Evolutionary conservation across 179 eudicot genomes (phyloP), one percentile per base, ranked within the genome.

Genomic region (Spinacia oleracea): DNA sequence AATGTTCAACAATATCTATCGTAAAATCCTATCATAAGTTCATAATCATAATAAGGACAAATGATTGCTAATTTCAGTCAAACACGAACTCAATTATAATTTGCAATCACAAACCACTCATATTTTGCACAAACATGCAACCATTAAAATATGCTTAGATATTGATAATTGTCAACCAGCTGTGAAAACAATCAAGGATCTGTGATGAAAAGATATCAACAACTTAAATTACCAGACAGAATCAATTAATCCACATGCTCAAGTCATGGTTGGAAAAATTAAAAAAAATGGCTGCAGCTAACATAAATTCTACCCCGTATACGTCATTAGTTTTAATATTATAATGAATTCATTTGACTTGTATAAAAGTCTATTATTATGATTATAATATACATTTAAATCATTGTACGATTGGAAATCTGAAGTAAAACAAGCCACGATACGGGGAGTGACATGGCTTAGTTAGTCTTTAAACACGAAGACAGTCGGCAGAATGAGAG

Each of bases 191-290:
- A 14, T 27, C 46, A 70, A 38, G 11, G 8, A 45, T 23, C 6
- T n/a, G 46, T 14, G 65, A 34, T 10, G 76, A 16, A 9, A 48
- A 23, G 70, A 35, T 50, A 48, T 46, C 55, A 67, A 25, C 38
- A 56, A 67, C 10, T 21, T 34, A 46, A 29, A 72, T n/a, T 64
- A 74, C 62, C 62, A 67, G 53, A 21, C 34, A 35, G 27, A 78
- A 18, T 58, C 43, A 43, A 59, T 16, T 68, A 60, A 70, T 75
- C 68, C 80, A 83, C 73, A 75, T 74, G 78, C 73, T 62, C 64
- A 14, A 72, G 60, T 72, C 27, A 43, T 70, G 40, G 46, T 38
- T 34, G 20, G 51, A 11, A 31, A 18, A 77, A 53, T 38, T 38
- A 81, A 64, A 32, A 32, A 32, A 63, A 77, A 1, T 77, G 69